Evolutionary conservation across 768 basidiomycete species (phyloP).

Genomic region (Mycena maculata): DNA sequence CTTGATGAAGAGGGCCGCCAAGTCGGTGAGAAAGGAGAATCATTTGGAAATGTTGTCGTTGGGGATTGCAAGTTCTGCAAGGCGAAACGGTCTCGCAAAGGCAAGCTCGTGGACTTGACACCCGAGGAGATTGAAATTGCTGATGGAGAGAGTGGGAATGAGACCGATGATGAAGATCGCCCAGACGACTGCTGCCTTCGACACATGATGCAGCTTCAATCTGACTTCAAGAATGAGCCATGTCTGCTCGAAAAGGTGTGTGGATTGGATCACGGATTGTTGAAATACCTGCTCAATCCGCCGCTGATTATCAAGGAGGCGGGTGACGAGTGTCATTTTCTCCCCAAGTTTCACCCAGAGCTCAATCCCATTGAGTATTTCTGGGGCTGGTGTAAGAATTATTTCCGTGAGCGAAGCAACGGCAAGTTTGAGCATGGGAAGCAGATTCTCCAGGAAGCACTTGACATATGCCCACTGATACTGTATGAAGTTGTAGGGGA

Average conservation of each 20-base stretch:
- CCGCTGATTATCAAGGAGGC: constrained; percentile 21
- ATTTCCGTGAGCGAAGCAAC: constrained; percentile 17
- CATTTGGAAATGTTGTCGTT: too few relatives aligned
- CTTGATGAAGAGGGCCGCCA: too few relatives aligned
- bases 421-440: constrained; percentile 16
- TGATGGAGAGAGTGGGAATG: too few relatives aligned
- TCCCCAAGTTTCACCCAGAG: constrained; percentile 32
- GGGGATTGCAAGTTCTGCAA: too few relatives aligned
- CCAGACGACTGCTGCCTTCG: too few relatives aligned
- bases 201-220: not conserved
- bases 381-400: constrained; percentile 11
- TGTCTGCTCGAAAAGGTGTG: constrained; percentile 4
- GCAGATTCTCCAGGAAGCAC: constrained; percentile 17
- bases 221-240: constrained; percentile 4
- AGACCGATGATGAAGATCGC: too few relatives aligned
- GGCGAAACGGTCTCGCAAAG: too few relatives aligned
- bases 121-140: too few relatives aligned
- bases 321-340: constrained; percentile 25
- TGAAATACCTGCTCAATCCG: not conserved
- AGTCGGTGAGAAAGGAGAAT: too few relatives aligned
- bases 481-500: too few relatives aligned
- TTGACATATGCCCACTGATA: constrained; percentile 31
- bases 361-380: constrained; percentile 28
- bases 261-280: constrained; percentile 3
- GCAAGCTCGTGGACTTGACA: too few relatives aligned